These are phyloP conservation scores for Dichomitus squalens DNA, from an alignment of 1,284 basidiomycete species.

Conservation along the genomic window DNA sequence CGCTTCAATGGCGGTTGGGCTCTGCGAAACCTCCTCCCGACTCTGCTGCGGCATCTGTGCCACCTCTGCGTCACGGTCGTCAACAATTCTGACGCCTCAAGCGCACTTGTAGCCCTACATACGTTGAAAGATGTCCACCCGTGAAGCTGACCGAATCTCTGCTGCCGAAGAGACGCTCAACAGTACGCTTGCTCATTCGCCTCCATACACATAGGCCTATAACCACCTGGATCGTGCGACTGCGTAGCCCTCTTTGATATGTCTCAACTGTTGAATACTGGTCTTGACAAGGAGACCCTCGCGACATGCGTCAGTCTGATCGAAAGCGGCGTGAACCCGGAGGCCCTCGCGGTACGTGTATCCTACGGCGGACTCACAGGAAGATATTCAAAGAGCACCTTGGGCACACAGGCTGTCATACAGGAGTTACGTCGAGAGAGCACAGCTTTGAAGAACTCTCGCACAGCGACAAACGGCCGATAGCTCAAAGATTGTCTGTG, in stretches of 20 bases:
- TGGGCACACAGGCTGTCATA: constrained; percentile 61
- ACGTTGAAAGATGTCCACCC: constrained; percentile 33
- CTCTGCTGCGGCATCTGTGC: too few relatives aligned
- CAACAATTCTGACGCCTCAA: too few relatives aligned
- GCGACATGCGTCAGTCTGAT: constrained; percentile 84
- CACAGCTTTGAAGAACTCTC: constrained; percentile 36
- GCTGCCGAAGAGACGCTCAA: constrained; percentile 81
- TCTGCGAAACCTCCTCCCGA: too few relatives aligned
- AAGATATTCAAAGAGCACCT: neutral
- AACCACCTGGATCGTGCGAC: neutral
- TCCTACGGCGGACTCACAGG: neutral
- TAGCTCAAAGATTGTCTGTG: neutral
- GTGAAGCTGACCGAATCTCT: constrained; percentile 65
- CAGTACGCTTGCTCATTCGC: constrained; percentile 50
- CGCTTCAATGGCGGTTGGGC: too few relatives aligned
- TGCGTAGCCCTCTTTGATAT: constrained; percentile 75
- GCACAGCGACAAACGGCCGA: constrained; percentile 23
- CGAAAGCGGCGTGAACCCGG: constrained; percentile 83
- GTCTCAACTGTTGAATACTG: constrained; percentile 81
- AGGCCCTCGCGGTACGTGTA: constrained; percentile 77
- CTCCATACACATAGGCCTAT: neutral
- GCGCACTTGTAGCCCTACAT: too few relatives aligned
- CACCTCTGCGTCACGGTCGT: too few relatives aligned
- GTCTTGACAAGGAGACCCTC: constrained; percentile 80
- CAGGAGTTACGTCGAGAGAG: constrained; percentile 74